Evolutionary conservation across 371 early-diverging fungal species (phyloP).

Genomic region (Syncephalis fuscata): DNA sequence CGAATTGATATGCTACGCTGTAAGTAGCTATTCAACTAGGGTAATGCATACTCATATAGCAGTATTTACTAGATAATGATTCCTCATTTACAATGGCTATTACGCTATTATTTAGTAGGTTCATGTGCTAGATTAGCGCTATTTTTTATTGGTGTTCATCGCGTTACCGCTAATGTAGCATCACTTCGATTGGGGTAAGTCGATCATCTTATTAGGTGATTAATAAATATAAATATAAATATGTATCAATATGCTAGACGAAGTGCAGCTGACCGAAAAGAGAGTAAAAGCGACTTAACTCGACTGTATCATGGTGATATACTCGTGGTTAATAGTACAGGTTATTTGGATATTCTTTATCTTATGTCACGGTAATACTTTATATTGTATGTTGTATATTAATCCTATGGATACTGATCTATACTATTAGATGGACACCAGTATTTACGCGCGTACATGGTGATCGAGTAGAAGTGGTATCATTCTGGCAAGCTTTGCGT

Average conservation of each 20-base stretch:
- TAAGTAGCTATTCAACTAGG: too few species aligned
- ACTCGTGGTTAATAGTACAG: slow-evolving; percentile 66
- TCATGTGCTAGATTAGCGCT: not conserved
- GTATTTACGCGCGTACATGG: slow-evolving; percentile 51
- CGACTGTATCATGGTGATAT: slow-evolving; percentile 39
- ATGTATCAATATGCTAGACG: too few species aligned
- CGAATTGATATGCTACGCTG: not conserved
- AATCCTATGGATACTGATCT: not conserved
- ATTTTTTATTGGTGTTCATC: slow-evolving; percentile 4
- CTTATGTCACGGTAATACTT: slow-evolving; percentile 35
- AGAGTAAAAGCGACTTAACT: slow-evolving; percentile 5
- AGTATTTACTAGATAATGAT: too few species aligned
- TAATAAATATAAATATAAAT: too few species aligned
- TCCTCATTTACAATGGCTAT: too few species aligned
- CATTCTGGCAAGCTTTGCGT: slow-evolving; percentile 38
- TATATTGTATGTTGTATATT: slow-evolving; percentile 7
- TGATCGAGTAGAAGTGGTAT: slow-evolving; percentile 18
- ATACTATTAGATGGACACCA: slow-evolving; percentile 32
- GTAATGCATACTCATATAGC: too few species aligned
- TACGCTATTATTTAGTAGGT: too few species aligned
- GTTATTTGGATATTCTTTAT: slow-evolving; percentile 70
- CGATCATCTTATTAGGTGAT: too few species aligned
- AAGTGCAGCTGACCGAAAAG: too few species aligned
- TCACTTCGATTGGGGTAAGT: too few species aligned
- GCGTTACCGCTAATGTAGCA: slow-evolving; percentile 3